Evolutionary conservation across 352 stramenopile species (phyloP), one percentile per base, ranked within the genome.

Genomic region (Phytopythium montanum): DNA sequence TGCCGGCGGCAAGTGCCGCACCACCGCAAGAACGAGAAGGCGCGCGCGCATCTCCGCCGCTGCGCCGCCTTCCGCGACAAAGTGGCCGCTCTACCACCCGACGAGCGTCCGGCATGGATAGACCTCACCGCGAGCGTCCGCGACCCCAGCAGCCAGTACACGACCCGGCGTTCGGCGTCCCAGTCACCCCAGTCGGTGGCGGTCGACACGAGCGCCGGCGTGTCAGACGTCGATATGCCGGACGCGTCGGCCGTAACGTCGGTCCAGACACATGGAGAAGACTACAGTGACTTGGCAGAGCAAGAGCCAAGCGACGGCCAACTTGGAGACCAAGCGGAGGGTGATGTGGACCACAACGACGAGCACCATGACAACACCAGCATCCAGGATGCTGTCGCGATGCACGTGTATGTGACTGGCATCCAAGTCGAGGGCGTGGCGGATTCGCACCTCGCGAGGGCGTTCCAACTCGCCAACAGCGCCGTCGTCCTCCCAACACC

Each of bases 11-110:
- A n/a, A 2, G 64, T 75, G 39, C 59, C 64, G 23, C 68, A 75
- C 52, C 68, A 75, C 61, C 68, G 62, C 64, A 75, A 75, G 64
- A 75, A 65, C 58, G 68, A 75, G 58, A 75, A 75, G 39, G 68
- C 64, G 28, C 60, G 68, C 46, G 64, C 64, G 33, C 68, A 72
- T 29, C 61, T 75, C 34, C 54, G 65, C 36, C 60, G 61, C 12
- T 72, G 68, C 36, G 39, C 34, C 4, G 49, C 48, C 19, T 75
- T 72, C 56, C 61, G 61, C 29, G 29, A 19, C 4, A 51, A 56
- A 10, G 58, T 55, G 56, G 33, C 36, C 9, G 13, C n/a, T 12
- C 14, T 38, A 36, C 31, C 31, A 21, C 23, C 36, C 10, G 28
- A 52, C 1, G 31, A 34, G 29, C 44, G 48, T 16, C 59, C 59